Evolutionary conservation across 2,329 filamentous ascomycete species (phyloP), one percentile per base, ranked within the genome.

Genomic region (Canariomyces notabilis): DNA sequence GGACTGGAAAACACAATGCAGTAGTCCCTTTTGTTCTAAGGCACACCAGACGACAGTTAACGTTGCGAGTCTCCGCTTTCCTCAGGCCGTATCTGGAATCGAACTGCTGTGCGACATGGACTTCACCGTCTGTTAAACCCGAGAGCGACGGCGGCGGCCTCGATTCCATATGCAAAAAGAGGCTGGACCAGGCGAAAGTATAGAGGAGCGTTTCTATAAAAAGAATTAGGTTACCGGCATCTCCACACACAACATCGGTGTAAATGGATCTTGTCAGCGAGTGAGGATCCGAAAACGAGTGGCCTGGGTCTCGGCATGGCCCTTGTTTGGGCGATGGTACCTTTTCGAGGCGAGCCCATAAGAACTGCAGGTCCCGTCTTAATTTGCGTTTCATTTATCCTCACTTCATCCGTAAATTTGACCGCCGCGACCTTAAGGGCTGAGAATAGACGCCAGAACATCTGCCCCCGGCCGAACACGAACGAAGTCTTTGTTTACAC

Each of bases 351-450:
- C 52, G 53, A 51, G 46, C 44, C 44, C 48, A 53, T 59, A 59
- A 60, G 57, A 61, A 50, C 55, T 60, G 55, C 54, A 56, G 51
- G 55, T 57, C 52, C 61, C 51, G 53, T 52, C 47, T 64, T 64
- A 71, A 70, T 70, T 64, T 70, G 56, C 57, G 50, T 63, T 68
- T 69, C 66, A 71, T 71, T 64, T 70, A 69, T 64, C 58, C 61
- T 53, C 56, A 61, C 64, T 70, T 71, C 67, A 69, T 56, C 66
- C 68, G 67, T 57, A 67, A 67, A 67, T 67, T 69, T 61, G 58
- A 50, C 50, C 38, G 41, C 51, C 56, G 52, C 48, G 48, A 55
- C 53, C 46, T 50, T 49, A 48, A 51, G 50, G 48, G 39, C 41
- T 48, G 40, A 44, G 42, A 42, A 26, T 37, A 34, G 26, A 37